Percentiles rank a stretch among this genome's conserved stretches.
phyloP scores from a whole-genome alignment of 208 protist genomes.

The Acanthamoeba sp. region DNA sequence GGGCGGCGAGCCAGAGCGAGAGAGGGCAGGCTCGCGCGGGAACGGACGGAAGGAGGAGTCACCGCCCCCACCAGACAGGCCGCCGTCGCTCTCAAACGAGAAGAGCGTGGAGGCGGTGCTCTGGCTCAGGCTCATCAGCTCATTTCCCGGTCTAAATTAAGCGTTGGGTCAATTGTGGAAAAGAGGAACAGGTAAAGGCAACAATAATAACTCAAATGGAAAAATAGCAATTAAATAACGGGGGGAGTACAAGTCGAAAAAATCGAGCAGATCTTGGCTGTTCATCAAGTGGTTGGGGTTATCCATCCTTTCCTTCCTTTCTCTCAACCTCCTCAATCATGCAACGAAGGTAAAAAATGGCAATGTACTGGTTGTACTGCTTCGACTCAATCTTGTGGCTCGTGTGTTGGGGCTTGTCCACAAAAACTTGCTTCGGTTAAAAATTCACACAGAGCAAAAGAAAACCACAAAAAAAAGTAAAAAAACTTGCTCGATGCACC shows the following conservation, averaged over 20 bases:
- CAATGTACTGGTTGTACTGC: too few species aligned
- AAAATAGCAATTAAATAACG: background rate
- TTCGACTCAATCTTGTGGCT: too few species aligned
- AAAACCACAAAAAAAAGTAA: too few species aligned
- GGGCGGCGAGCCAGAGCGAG: background rate
- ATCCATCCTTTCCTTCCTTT: background rate
- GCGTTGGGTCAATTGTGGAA: background rate
- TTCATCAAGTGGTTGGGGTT: background rate
- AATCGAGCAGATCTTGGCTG: conserved; percentile 23
- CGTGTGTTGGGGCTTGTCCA: too few species aligned
- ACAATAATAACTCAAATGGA: background rate
- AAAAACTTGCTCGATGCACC: too few species aligned
- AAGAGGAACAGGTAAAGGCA: background rate
- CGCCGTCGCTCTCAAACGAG: background rate
- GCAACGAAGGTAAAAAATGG: too few species aligned
- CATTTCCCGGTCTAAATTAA: background rate
- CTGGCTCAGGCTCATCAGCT: conserved; percentile 26
- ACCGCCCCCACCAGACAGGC: background rate
- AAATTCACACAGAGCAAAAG: too few species aligned
- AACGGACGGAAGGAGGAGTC: conserved; percentile 18
- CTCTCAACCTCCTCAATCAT: background rate
- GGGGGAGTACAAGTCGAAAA: conserved; percentile 30
- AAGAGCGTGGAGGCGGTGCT: conserved; percentile 16
- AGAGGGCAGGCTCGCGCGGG: conserved; percentile 23
- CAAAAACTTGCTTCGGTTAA: too few species aligned